Percentiles rank a stretch among this genome's conserved stretches.
Conservation (phyloP, 192 early-diverging fungal genomes). For the Coemansia sp. region DNA sequence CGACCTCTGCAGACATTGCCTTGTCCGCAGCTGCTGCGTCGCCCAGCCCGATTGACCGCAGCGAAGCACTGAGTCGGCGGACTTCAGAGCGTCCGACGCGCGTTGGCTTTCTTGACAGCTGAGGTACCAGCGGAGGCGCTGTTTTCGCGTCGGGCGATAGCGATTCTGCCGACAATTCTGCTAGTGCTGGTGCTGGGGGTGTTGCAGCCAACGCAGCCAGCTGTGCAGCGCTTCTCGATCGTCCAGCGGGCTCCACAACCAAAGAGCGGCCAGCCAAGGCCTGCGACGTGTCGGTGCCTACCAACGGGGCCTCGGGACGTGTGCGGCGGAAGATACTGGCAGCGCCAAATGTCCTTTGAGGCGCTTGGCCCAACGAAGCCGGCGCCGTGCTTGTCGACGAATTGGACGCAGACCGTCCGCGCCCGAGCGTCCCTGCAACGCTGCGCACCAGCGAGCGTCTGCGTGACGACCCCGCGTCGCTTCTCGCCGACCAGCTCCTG, state of each 20-base stretch:
- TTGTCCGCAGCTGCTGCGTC: conserved; percentile 5
- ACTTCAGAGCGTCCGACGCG: conserved; percentile 40
- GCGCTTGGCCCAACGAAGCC: not conserved
- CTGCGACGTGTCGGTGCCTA: conserved; percentile 18
- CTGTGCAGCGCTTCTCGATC: not conserved
- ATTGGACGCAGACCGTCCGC: conserved; percentile 15
- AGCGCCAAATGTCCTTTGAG: not conserved
- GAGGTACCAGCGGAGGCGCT: not conserved
- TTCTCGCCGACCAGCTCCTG: not conserved
- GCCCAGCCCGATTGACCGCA: conserved; percentile 42
- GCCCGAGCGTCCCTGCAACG: conserved; percentile 12
- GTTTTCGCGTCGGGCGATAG: not conserved
- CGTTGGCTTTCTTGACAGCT: conserved; percentile 9
- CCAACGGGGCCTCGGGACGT: conserved; percentile 17
- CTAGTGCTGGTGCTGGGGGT: not conserved
- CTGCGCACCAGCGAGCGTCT: conserved; percentile 25
- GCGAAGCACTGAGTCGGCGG: conserved; percentile 50
- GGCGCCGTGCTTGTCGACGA: conserved; percentile 8
- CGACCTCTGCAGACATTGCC: not conserved
- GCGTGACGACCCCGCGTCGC: conserved; percentile 5
- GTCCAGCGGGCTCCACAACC: not conserved
- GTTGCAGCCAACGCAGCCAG: not conserved
- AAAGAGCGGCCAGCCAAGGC: conserved; percentile 10
- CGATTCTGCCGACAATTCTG: not conserved
- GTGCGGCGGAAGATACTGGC: not conserved